Conservation (phyloP, 2,329 filamentous ascomycete genomes). For the Penicillium oxalicum region DNA sequence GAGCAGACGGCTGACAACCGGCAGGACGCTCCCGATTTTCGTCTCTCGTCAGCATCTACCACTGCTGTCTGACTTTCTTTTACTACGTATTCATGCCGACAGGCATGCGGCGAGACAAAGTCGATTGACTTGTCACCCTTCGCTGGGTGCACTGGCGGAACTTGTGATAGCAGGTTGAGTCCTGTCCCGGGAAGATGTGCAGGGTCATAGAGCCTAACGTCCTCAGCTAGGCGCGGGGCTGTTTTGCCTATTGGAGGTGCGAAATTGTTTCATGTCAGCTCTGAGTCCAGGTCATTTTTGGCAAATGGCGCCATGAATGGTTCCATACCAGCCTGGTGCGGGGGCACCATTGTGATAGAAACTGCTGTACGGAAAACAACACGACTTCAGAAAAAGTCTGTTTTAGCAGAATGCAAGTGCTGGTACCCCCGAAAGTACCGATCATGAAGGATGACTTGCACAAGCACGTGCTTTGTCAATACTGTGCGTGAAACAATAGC, state of each 20-base stretch:
- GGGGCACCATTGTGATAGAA: conserved; percentile 25
- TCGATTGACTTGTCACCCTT: conserved; percentile 30
- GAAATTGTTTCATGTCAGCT: conserved; percentile 3
- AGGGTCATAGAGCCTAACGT: conserved; percentile 42
- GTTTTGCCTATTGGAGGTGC: conserved; percentile 42
- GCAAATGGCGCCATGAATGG: neutral
- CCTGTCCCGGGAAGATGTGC: conserved; percentile 39
- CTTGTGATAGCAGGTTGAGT: conserved; percentile 53
- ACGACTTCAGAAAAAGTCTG: neutral
- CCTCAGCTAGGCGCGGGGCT: conserved; percentile 44
- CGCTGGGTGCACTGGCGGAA: conserved; percentile 48
- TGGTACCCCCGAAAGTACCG: neutral
- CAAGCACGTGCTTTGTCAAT: no score
- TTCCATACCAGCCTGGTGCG: conserved; percentile 30
- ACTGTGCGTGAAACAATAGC: neutral
- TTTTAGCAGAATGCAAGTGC: neutral
- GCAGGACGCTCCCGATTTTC: conserved; percentile 44
- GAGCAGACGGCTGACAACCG: conserved; percentile 57
- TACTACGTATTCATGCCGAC: conserved; percentile 54
- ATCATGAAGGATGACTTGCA: no score
- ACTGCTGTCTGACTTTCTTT: conserved; percentile 52
- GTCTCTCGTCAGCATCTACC: conserved; percentile 36
- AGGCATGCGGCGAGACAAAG: conserved; percentile 42
- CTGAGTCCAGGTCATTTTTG: neutral
- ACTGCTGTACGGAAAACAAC: neutral